Percentiles rank a stretch among this genome's conserved stretches.
These are phyloP conservation scores for Trichosporon ovoides DNA, from an alignment of 1,284 basidiomycete genomes.

Conservation along the genomic window DNA sequence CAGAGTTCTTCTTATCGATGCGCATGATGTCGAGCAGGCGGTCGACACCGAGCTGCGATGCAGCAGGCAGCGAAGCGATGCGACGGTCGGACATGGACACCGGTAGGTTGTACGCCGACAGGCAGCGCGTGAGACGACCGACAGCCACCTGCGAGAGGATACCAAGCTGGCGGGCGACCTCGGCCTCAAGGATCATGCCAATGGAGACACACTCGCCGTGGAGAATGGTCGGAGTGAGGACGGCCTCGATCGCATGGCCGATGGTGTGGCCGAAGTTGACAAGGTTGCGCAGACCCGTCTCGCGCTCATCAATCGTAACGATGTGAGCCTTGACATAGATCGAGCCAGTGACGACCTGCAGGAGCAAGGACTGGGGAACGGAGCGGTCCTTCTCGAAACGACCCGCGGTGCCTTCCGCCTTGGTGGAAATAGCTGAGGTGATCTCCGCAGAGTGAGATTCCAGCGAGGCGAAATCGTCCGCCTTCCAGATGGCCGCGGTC, in stretches of 20 bases:
- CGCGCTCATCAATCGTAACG: conserved; percentile 89
- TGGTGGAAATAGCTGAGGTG: conserved; percentile 66
- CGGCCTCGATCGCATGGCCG: conserved; percentile 91
- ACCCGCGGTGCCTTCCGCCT: conserved; percentile 55
- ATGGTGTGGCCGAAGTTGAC: conserved; percentile 97
- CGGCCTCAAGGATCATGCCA: conserved; percentile 91
- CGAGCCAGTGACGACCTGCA: conserved; percentile 77
- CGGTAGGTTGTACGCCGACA: conserved; percentile 83
- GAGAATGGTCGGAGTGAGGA: conserved; percentile 81
- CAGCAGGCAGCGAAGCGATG: conserved; percentile 64
- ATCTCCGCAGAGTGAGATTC: conserved; percentile 79
- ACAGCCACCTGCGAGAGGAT: conserved; percentile 81
- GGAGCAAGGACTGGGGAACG: conserved; percentile 59
- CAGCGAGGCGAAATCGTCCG: conserved; percentile 73
- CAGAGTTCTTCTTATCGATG: conserved; percentile 98
- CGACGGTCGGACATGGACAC: conserved; percentile 70
- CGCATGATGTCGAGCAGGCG: conserved; percentile 82
- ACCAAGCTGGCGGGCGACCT: conserved; percentile 80
- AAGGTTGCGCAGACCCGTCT: conserved; percentile 89
- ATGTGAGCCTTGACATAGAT: conserved; percentile 91
- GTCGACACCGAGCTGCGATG: conserved; percentile 69
- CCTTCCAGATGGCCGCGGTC: conserved; percentile 96
- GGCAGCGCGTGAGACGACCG: conserved; percentile 72
- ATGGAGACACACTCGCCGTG: conserved; percentile 91
- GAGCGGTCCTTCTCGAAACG: conserved; percentile 65